These are phyloP conservation scores for Truncatella angustata DNA, from an alignment of 2,329 filamentous ascomycete genomes.

Conservation along the genomic window DNA sequence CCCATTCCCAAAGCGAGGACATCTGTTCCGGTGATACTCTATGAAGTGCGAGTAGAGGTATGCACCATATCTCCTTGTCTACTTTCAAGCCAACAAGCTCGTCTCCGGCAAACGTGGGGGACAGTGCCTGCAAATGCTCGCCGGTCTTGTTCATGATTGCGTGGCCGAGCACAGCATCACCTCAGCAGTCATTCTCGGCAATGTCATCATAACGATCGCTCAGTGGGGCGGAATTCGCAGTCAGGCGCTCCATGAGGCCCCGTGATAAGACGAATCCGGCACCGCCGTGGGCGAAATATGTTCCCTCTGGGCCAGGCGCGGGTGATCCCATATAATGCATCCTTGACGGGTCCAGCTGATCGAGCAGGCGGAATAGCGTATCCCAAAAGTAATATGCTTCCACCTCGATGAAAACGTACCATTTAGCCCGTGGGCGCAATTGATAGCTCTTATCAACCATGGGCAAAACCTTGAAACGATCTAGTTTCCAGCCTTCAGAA, in stretches of 20 bases:
- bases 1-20: conserved; percentile 1
- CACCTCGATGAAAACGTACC: conserved; percentile 59
- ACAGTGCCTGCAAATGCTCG: background rate
- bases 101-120: background rate
- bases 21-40: background rate
- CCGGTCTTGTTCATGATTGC: conserved; percentile 1
- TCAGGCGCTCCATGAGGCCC: background rate
- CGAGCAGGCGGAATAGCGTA: conserved; percentile 53
- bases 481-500: conserved; percentile 48
- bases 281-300: conserved; percentile 51
- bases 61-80: background rate
- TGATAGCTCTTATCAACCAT: conserved; percentile 46
- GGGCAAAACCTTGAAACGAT: conserved; percentile 58
- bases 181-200: conserved; percentile 2
- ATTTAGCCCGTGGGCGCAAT: conserved; percentile 45
- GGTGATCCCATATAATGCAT: conserved; percentile 53
- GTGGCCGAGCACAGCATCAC: background rate
- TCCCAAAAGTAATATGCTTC: conserved; percentile 57
- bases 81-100: background rate
- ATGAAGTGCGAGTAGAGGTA: background rate
- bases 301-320: conserved; percentile 43
- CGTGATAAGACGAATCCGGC: conserved; percentile 50
- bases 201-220: background rate
- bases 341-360: conserved; percentile 44
- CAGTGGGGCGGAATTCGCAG: background rate